These are phyloP conservation scores for Sclerotinia subarctica DNA, from an alignment of 2,329 filamentous ascomycete species.

Conservation along the genomic window DNA sequence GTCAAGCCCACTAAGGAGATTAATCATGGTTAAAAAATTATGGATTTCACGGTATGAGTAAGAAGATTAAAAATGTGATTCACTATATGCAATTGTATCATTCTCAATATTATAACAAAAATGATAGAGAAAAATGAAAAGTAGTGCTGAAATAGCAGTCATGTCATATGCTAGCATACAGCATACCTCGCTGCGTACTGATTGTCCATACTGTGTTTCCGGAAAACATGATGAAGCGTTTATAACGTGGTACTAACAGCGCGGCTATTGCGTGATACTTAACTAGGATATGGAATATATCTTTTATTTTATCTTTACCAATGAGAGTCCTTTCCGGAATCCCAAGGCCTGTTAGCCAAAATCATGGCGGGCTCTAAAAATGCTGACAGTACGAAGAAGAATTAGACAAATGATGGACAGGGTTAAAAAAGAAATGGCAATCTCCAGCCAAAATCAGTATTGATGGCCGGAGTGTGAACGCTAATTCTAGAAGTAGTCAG, in stretches of 20 bases:
- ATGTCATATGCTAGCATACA: slow-evolving; percentile 40
- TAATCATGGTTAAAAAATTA: not conserved
- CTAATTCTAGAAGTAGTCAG: slow-evolving; percentile 40
- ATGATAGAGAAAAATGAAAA: slow-evolving; percentile 60
- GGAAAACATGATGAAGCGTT: slow-evolving; percentile 49
- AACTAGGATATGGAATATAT: slow-evolving; percentile 53
- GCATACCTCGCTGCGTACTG: slow-evolving; percentile 43
- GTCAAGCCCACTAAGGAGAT: slow-evolving; percentile 52
- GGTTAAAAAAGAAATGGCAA: slow-evolving; percentile 44
- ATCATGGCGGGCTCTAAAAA: not conserved
- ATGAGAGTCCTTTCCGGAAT: slow-evolving; percentile 55
- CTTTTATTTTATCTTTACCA: slow-evolving; percentile 54
- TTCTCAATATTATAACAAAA: slow-evolving; percentile 64
- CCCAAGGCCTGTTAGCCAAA: slow-evolving; percentile 14
- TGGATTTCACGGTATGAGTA: not conserved
- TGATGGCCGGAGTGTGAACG: slow-evolving; percentile 45
- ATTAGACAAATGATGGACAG: slow-evolving; percentile 31
- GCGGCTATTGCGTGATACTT: slow-evolving; percentile 50
- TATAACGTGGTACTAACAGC: slow-evolving; percentile 45
- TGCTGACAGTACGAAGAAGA: slow-evolving; percentile 24
- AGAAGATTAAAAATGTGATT: slow-evolving; percentile 26
- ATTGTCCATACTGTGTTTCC: slow-evolving; percentile 57
- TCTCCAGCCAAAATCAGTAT: slow-evolving; percentile 42
- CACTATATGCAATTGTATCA: slow-evolving; percentile 62
- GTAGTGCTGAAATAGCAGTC: slow-evolving; percentile 41